Evolutionary conservation across 2,329 filamentous ascomycete species (phyloP).

Genomic region (Colletotrichum neosansevieriae): DNA sequence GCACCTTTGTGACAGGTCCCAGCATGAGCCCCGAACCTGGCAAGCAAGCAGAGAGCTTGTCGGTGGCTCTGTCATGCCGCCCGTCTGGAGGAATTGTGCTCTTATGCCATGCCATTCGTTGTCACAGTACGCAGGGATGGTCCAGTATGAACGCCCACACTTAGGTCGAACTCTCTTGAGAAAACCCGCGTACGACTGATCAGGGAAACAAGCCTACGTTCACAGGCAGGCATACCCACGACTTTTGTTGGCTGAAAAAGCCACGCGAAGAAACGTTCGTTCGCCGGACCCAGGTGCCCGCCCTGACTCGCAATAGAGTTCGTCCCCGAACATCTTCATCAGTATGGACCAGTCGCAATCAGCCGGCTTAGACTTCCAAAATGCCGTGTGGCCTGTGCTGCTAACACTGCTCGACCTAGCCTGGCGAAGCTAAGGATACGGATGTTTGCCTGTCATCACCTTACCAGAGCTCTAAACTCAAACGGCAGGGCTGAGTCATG

Average conservation of each 20-base stretch:
- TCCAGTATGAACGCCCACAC: not conserved
- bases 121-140: constrained; percentile 11
- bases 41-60: constrained; percentile 17
- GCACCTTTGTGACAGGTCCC: constrained; percentile 26
- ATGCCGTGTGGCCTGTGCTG: constrained; percentile 33
- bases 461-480: constrained; percentile 14
- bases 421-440: constrained; percentile 3
- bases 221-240: constrained; percentile 1
- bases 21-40: constrained; percentile 17
- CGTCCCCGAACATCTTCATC: constrained; percentile 35
- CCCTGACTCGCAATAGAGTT: constrained; percentile 37
- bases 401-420: constrained; percentile 9
- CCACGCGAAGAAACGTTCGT: constrained; percentile 25
- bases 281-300: constrained; percentile 23
- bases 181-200: not conserved
- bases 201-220: not conserved
- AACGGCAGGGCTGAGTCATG: constrained; percentile 39
- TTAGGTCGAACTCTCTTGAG: no score
- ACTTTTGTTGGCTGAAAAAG: constrained; percentile 17
- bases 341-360: constrained; percentile 37
- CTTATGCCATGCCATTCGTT: not conserved
- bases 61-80: not conserved
- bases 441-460: not conserved
- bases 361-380: constrained; percentile 32
- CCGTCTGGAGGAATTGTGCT: not conserved